phyloP scores from a whole-genome alignment of 2,329 filamentous ascomycete species.

The Blumeria hordei region DNA sequence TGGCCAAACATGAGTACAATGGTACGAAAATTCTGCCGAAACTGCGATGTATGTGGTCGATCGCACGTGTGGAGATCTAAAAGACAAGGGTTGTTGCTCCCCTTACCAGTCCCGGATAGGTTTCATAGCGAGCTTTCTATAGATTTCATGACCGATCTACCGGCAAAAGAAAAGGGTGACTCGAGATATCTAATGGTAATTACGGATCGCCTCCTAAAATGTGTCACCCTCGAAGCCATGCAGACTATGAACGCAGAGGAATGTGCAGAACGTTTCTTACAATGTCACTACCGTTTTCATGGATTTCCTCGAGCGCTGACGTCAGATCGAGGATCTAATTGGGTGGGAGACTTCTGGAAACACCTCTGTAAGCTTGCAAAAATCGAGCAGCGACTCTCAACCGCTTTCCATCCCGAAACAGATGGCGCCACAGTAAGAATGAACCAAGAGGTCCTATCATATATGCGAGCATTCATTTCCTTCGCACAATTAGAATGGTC shows the following conservation, averaged over 20 bases:
- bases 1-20: background rate
- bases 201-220: background rate
- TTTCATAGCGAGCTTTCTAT: background rate
- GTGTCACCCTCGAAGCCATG: background rate
- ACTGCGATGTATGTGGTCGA: background rate
- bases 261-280: background rate
- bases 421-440: too few species aligned
- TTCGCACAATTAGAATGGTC: too few species aligned
- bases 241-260: background rate
- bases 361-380: background rate
- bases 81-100: background rate
- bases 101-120: background rate
- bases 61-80: background rate
- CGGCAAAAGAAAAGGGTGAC: background rate
- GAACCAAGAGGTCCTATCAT: too few species aligned
- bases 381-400: background rate
- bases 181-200: background rate
- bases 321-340: background rate
- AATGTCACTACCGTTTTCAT: background rate
- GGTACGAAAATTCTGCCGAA: background rate
- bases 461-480: too few species aligned
- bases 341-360: too few species aligned
- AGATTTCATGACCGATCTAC: background rate
- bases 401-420: too few species aligned
- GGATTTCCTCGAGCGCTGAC: background rate